Base-by-base conservation (phyloP, 148 eudicot species). In the Spergularia bocconei region DNA sequence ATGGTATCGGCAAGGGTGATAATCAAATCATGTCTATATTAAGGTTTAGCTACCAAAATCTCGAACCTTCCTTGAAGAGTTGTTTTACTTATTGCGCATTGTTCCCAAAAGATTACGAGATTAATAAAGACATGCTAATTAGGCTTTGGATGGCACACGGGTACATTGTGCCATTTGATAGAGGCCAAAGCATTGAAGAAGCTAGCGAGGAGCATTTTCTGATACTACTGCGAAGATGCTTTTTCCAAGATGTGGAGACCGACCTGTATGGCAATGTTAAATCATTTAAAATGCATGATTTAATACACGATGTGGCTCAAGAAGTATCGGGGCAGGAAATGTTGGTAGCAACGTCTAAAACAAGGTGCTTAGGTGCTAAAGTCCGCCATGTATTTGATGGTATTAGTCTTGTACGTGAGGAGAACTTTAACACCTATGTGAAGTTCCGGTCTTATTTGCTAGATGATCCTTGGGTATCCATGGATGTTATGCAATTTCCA, bases 381-480 rank as follows among this genome's bases (percentile, higher is more conserved):
- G 21, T 61, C 41, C 83, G 75, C 23, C 86, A 76, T 62, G 21
- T 80, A 16, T 70, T 70, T 41, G 29, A 63, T 20, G 5, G 5
- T 33, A n/a, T n/a, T n/a, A 50, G 70, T 33, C 54, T 50, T 16
- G 11, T 11, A 2, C 50, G 23, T 33, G 0, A 6, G 0, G 6
- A 13, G 53, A 63, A 14, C 48, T 15, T 33, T 6, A n/a, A 33
- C 13, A 10, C 11, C 2, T 21, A 16, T 47, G 52, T 55, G 13
- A 71, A 6, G 8, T n/a, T 78, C 0, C 65, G 85, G 2, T 73
- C 80, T 6, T 73, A 19, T 66, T n/a, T n/a, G n/a, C n/a, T n/a
- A n/a, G n/a, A n/a, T n/a, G n/a, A n/a, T n/a, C n/a, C n/a, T n/a
- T n/a, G n/a, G n/a, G n/a, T n/a, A n/a, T n/a, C n/a, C n/a, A n/a